Percentiles rank a stretch among this genome's conserved stretches.
These are phyloP conservation scores for Cyclotella choctawhatcheeana DNA, from an alignment of 108 stramenopile genomes.

Conservation along the genomic window DNA sequence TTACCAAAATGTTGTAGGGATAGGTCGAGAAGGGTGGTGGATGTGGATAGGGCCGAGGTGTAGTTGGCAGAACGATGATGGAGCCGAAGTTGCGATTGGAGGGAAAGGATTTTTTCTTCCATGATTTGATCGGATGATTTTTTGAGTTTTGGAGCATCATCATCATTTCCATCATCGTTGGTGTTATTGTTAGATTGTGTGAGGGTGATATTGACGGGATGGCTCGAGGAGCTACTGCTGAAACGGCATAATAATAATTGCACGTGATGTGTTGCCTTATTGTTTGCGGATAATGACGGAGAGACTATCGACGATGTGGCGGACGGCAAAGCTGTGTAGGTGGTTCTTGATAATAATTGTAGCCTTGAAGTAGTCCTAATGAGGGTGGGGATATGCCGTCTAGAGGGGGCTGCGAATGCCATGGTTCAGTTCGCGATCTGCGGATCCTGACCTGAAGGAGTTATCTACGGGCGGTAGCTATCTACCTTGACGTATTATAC, in stretches of 20 bases:
- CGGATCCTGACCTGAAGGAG: no score
- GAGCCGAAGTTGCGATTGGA: constrained; percentile 62
- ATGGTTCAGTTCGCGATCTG: no score
- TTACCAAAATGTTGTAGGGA: constrained; percentile 66
- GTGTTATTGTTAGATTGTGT: constrained; percentile 3
- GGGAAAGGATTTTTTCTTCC: constrained; percentile 66
- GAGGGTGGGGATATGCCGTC: no score
- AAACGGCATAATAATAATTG: not conserved
- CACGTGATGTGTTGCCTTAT: not conserved
- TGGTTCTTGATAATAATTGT: no score
- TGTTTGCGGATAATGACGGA: no score
- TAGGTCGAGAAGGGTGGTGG: constrained; percentile 50
- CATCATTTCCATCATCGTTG: not conserved
- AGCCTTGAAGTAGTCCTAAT: no score
- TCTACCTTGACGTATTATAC: no score
- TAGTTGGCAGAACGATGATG: constrained; percentile 73
- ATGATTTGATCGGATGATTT: constrained; percentile 59
- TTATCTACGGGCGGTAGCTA: no score
- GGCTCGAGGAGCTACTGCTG: not conserved
- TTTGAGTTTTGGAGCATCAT: not conserved
- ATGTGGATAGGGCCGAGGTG: constrained; percentile 52
- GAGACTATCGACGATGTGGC: no score
- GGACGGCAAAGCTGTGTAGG: no score
- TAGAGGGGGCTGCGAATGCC: no score
- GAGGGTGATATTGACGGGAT: not conserved